Evolutionary conservation across 768 basidiomycete species (phyloP), one percentile per base, ranked within the genome.

Genomic region (Termitomyces sp.): DNA sequence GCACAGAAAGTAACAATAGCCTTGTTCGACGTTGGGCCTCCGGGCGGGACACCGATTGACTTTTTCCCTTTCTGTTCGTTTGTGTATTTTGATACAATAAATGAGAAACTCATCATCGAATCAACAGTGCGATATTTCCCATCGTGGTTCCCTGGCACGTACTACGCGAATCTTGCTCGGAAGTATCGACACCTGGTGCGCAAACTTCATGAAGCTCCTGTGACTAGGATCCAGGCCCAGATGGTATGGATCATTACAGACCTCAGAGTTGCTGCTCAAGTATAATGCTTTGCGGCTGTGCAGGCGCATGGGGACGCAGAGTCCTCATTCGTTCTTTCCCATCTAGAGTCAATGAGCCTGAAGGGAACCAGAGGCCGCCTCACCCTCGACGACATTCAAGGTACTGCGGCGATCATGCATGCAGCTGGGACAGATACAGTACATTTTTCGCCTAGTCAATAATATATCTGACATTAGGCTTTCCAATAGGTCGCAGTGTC

Each of bases 91-190:
- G 23, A 27, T 39, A 25, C 32, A 11, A 23, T 49, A 9, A 11
- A 50, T 27, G 5, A 5, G 12, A 3, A 39, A 7, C 17, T 37
- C 17, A 27, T 37, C 43, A 39, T 27, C 32, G 17, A 16, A 12
- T 32, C n/a, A n/a, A 11, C 39, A 61, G 60, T 63, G 12, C 37
- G 40, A 49, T 32, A 61, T 51, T 52, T 61, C 11, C 60, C 61
- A 14, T 57, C 58, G 0, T 64, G 61, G 57, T 62, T 64, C 27
- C 63, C 63, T 10, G 61, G 56, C 6, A 52, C 56, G 10, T 52
- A 50, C 41, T 59, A 59, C 25, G 61, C 55, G 16, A 43, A 35
- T 9, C 50, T 57, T 46, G 61, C 58, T 11, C 47, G 61, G 10
- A 55, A 46, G 16, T 39, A 44, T 19, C 47, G 43, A n/a, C 30